These are phyloP conservation scores for Ascochyta viciae-villosae DNA, from an alignment of 2,329 filamentous ascomycete genomes.

Conservation along the genomic window DNA sequence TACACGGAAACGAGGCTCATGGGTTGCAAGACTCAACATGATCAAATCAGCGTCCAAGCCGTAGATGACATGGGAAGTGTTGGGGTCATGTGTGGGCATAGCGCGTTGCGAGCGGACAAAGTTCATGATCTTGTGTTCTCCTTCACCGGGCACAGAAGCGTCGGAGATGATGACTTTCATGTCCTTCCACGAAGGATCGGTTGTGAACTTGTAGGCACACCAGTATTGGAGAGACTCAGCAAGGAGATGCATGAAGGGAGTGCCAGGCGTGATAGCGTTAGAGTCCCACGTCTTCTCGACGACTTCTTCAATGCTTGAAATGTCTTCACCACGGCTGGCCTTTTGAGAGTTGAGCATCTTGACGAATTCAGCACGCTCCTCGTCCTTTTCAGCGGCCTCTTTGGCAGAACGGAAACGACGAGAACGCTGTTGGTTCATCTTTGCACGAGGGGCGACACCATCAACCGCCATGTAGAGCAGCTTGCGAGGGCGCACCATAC, in stretches of 20 bases:
- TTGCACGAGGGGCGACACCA: conserved; percentile 94
- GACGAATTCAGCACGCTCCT: conserved; percentile 85
- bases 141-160: conserved; percentile 95
- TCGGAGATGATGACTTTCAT: conserved; percentile 98
- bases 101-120: conserved; percentile 93
- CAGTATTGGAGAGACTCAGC: conserved; percentile 91
- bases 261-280: conserved; percentile 90
- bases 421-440: conserved; percentile 99
- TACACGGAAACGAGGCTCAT: conserved; percentile 96
- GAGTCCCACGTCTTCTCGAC: conserved; percentile 92
- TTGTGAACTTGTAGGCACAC: conserved; percentile 97
- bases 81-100: conserved; percentile 90
- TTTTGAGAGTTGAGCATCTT: conserved; percentile 84
- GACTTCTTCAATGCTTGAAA: conserved; percentile 66
- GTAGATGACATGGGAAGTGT: conserved; percentile 97
- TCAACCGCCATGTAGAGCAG: conserved; percentile 98
- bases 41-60: conserved; percentile 97
- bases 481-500: conserved; percentile 97
- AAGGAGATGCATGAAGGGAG: conserved; percentile 97
- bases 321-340: conserved; percentile 57
- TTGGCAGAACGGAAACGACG: conserved; percentile 93
- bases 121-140: conserved; percentile 99
- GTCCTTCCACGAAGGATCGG: conserved; percentile 88
- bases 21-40: conserved; percentile 95
- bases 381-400: conserved; percentile 92